Evolutionary conservation across 768 basidiomycete genomes (phyloP), one percentile per base, ranked within the genome.

Genomic region (Boletus barrowsii): DNA sequence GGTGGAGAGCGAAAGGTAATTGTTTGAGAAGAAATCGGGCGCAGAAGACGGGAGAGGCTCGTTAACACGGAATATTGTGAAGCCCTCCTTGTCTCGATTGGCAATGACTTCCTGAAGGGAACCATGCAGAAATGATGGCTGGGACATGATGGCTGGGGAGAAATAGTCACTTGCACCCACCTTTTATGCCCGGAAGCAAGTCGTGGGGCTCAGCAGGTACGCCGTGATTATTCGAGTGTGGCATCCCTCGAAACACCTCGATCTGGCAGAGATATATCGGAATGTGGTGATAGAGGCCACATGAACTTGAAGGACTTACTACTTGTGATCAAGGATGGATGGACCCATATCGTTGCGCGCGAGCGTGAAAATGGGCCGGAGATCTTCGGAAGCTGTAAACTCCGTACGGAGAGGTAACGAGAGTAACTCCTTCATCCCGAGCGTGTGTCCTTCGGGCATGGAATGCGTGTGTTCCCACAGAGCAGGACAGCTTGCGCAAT

Each of bases 1-100:
- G 2, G 65, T 62, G 6, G 77, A 69, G 3, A 83, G 62, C 1
- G 79, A 79, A 11, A 83, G 71, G 56, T 81, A 82, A 58, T 83
- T 79, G 49, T 79, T 82, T 7, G 80, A 78, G 37, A 74, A 75
- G 48, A 78, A 67, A 51, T 78, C 76, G 2, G 64, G 60, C 42
- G 60, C 55, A 54, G 52, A 36, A 14, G 63, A 53, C 5, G 63
- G 60, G 44, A 60, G 63, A 10, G 58, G 64, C 11, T 54, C 32
- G 17, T 63, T 42, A 26, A 64, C 55, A 30, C 11, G 9, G 43
- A 64, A 55, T 43, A 49, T 10, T 6, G 55, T 53, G 46, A 58
- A 51, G 6, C 61, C 61, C 11, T 36, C 24, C 43, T 15, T 54
- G 15, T 26, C 39, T 32, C 61, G 51, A 22, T 44, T 26, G 14